Evolutionary conservation across 805 yeast genomes (phyloP).

Genomic region (Yamadazyma sp.): DNA sequence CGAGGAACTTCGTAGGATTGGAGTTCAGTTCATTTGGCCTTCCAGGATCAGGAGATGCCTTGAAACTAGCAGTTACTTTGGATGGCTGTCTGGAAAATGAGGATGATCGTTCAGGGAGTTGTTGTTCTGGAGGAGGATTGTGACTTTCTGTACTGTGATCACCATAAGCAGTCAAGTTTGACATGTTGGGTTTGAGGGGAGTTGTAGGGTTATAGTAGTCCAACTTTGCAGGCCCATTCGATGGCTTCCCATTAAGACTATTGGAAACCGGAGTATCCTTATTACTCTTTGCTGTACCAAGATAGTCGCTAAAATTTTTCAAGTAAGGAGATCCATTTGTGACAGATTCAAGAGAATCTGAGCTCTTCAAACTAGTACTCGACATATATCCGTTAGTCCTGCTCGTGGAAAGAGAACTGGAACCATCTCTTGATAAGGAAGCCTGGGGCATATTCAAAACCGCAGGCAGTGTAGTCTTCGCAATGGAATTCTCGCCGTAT

Average conservation of each 20-base stretch:
- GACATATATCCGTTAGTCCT: too few species aligned
- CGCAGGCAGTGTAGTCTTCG: slow-evolving; percentile 15
- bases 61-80: background rate
- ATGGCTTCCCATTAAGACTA: slow-evolving; percentile 9
- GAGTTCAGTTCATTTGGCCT: background rate
- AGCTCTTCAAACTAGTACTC: background rate
- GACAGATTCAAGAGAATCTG: slow-evolving; percentile 11
- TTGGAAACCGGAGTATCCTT: slow-evolving; percentile 21
- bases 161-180: background rate
- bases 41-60: background rate
- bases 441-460: slow-evolving; percentile 21
- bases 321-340: slow-evolving; percentile 24
- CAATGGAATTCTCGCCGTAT: slow-evolving; percentile 28
- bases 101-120: slow-evolving; percentile 2
- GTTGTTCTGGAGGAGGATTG: slow-evolving; percentile 1
- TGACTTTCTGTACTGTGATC: background rate
- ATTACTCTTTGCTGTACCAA: slow-evolving; percentile 27
- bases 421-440: slow-evolving; percentile 18
- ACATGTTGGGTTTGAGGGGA: slow-evolving; percentile 13
- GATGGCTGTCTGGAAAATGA: slow-evolving; percentile 3
- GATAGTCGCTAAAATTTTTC: slow-evolving; percentile 30
- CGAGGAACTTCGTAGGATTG: slow-evolving; percentile 20
- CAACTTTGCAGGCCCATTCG: background rate
- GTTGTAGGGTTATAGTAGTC: slow-evolving; percentile 13
- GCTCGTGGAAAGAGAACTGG: slow-evolving; percentile 8